Conservation (phyloP, 2,329 filamentous ascomycete genomes). For the Fonsecaea monophora region DNA sequence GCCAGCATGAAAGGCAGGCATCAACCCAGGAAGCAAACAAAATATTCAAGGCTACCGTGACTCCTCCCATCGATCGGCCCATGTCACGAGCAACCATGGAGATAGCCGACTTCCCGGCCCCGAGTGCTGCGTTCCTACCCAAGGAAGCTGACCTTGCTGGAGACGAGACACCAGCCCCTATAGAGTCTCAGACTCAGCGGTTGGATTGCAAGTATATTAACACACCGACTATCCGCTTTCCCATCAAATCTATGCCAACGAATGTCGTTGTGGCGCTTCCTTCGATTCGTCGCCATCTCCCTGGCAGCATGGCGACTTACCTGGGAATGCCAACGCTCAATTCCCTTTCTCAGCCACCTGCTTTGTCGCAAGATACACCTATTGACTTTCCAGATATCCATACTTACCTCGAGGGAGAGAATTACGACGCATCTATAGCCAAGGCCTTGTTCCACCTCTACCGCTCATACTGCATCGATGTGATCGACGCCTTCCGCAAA, state of each 20-base stretch:
- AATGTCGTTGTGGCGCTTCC: constrained; percentile 39
- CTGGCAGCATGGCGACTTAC: constrained; percentile 56
- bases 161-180: constrained; percentile 8
- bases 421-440: constrained; percentile 85
- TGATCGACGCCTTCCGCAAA: constrained; percentile 93
- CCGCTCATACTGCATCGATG: constrained; percentile 89
- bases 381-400: constrained; percentile 86
- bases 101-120: constrained; percentile 44
- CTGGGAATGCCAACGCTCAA: constrained; percentile 40
- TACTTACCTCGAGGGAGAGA: constrained; percentile 67
- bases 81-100: constrained; percentile 40
- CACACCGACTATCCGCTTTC: constrained; percentile 37
- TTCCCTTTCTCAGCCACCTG: constrained; percentile 55
- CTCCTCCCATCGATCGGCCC: constrained; percentile 33
- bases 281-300: constrained; percentile 40
- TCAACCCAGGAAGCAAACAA: constrained; percentile 31
- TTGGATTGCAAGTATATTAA: constrained; percentile 40
- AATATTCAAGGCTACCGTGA: constrained; percentile 28
- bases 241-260: constrained; percentile 30
- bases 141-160: constrained; percentile 13
- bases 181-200: constrained; percentile 19
- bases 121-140: constrained; percentile 36
- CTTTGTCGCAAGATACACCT: constrained; percentile 69
- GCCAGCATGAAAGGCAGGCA: constrained; percentile 30
- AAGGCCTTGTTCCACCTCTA: constrained; percentile 87